Evolutionary conservation across 805 yeast species (phyloP).

Genomic region (Candida suzukii): DNA sequence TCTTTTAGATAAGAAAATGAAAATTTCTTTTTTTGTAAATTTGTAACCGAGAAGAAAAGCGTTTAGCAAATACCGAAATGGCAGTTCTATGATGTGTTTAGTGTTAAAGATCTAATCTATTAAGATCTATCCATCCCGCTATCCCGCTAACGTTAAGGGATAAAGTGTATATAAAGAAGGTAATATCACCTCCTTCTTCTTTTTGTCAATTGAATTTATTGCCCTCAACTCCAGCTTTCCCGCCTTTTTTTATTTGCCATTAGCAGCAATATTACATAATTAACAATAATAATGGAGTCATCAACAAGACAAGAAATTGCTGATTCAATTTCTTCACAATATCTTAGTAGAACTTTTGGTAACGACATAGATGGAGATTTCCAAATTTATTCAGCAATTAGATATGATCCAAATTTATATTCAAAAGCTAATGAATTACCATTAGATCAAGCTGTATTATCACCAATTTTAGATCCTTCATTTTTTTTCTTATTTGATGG

Average conservation of each 20-base stretch:
- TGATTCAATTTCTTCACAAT: not conserved
- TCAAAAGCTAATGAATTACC: slow-evolving; percentile 10
- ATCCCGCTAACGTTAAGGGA: no score
- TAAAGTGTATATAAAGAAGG: no score
- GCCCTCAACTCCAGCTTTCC: no score
- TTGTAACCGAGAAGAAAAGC: no score
- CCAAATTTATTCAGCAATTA: slow-evolving; percentile 59
- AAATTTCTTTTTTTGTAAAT: no score
- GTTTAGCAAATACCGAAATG: no score
- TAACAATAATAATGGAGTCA: not conserved
- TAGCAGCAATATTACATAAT: not conserved
- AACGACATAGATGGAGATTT: slow-evolving; percentile 25
- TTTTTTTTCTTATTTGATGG: slow-evolving; percentile 56
- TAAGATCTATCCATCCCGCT: no score
- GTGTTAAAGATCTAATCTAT: no score
- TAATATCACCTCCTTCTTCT: no score
- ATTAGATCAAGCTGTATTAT: slow-evolving; percentile 16
- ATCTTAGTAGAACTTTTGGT: not conserved
- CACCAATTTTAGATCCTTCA: slow-evolving; percentile 15
- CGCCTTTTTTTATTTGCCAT: not conserved
- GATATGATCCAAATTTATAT: slow-evolving; percentile 65
- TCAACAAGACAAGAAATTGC: not conserved
- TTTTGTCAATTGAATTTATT: no score
- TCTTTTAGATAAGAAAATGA: no score
- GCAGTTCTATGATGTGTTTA: no score